These are phyloP conservation scores for Ceratobasidium sp. DNA, from an alignment of 1,284 basidiomycete genomes.

Conservation along the genomic window DNA sequence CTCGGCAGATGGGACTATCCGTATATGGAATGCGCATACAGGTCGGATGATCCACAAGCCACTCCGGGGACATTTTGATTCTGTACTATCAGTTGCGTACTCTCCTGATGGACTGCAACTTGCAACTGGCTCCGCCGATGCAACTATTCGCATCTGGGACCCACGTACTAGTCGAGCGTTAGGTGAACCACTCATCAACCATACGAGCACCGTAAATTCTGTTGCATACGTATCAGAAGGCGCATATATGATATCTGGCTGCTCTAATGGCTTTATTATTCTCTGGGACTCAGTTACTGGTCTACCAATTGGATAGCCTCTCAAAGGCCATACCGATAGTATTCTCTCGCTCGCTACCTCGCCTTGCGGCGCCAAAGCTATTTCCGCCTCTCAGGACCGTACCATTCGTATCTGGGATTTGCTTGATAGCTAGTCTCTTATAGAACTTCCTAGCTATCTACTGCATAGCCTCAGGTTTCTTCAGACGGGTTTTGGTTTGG, in stretches of 20 bases:
- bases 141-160: conserved; percentile 58
- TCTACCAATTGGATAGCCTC: neutral
- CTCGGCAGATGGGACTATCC: conserved; percentile 41
- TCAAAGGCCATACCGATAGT: neutral
- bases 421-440: too few relatives aligned
- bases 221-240: conserved; percentile 1
- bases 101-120: conserved; percentile 61
- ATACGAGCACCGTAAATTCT: neutral
- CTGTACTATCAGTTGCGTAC: conserved; percentile 62
- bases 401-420: neutral
- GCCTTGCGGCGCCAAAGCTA: neutral
- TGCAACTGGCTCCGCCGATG: conserved; percentile 60
- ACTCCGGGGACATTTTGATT: conserved; percentile 57
- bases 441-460: too few relatives aligned
- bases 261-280: neutral
- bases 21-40: conserved; percentile 43
- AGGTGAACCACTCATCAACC: neutral
- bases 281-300: conserved; percentile 3
- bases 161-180: neutral
- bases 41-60: conserved; percentile 1
- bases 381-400: neutral
- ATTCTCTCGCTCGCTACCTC: neutral
- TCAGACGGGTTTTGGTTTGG: too few relatives aligned
- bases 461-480: too few relatives aligned
- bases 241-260: neutral